Evolutionary conservation across 164 flowering plant genomes (phyloP), one percentile per base, ranked within the genome.

Genomic region (Tetracentron sinense): DNA sequence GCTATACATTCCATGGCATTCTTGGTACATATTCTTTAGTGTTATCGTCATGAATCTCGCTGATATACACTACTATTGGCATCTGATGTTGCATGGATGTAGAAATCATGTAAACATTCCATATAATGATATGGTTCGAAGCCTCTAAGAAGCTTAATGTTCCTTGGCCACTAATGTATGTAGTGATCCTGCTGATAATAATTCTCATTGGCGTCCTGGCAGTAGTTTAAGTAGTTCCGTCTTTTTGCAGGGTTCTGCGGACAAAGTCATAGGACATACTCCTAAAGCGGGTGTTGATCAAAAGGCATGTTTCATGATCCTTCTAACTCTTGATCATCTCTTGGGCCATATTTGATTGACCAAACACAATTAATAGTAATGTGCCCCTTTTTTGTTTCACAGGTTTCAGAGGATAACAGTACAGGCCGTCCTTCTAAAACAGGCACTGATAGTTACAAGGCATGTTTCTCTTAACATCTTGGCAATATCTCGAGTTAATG

Each of bases 261-360:
- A 38, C 14, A 1, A 8, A 16, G 1, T 38, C 11, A 38, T 2
- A 38, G 44, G 11, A 0, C 22, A 17, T 55, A 29, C 22, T 17
- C 31, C 74, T 29, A 61, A 62, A 57, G 67, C 71, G 28, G 54
- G 20, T 33, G 54, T 64, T 54, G 75, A 79, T 70, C 60, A 56
- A 25, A 79, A 74, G 77, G 82, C 66, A 73, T 54, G 30, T 51
- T 21, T 54, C 49, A 1, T 38, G 8, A 6, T 25, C 22, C 15
- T 62, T 31, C 22, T 17, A 1, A 23, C 17, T 35, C 26, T 46
- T 30, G 42, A 20, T 5, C 5, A 1, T n/a, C n/a, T 6, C 4
- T 31, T 19, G 4, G 19, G 11, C 8, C 11, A 1, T 38, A 10
- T 38, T 38, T 8, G 44, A 38, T 14, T 6, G 42, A 48, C 19